Evolutionary conservation across 2,329 filamentous ascomycete species (phyloP).

Genomic region (Ophiostoma piceae): DNA sequence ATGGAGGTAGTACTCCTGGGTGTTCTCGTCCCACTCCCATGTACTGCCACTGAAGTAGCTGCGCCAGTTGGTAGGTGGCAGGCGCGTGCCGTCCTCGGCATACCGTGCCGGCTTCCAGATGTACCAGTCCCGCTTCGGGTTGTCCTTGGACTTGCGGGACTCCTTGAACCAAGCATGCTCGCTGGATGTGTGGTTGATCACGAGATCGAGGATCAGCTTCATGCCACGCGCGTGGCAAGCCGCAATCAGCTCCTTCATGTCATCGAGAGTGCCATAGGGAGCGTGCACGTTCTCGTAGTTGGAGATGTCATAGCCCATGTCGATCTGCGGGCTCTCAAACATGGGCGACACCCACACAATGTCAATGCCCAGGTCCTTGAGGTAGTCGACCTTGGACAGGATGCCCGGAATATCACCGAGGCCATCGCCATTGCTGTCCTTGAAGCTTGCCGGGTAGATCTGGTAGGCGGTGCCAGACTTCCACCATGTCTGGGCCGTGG

Average conservation of each 20-base stretch:
- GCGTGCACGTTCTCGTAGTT: conserved; percentile 54
- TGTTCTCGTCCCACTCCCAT: conserved; percentile 68
- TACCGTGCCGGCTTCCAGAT: conserved; percentile 39
- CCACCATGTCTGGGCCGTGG: conserved; percentile 25
- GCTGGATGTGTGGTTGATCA: conserved; percentile 72
- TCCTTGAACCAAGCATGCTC: conserved; percentile 68
- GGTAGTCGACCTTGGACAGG: conserved; percentile 59
- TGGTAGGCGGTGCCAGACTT: conserved; percentile 29
- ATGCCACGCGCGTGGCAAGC: conserved; percentile 59
- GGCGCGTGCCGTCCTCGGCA: conserved; percentile 52
- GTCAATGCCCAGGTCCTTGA: conserved; percentile 56
- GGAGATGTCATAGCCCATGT: conserved; percentile 62
- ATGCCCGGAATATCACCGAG: conserved; percentile 62
- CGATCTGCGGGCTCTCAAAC: conserved; percentile 47
- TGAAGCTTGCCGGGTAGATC: conserved; percentile 55
- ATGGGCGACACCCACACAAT: conserved; percentile 55
- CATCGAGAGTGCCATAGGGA: conserved; percentile 57
- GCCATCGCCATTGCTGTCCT: conserved; percentile 54
- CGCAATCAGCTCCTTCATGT: conserved; percentile 58
- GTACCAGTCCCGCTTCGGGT: conserved; percentile 57
- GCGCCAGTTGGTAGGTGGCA: conserved; percentile 72
- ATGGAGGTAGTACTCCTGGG: conserved; percentile 69
- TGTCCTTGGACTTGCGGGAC: conserved; percentile 55
- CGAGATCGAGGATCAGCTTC: conserved; percentile 58
- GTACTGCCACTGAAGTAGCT: conserved; percentile 56